Evolutionary conservation across 2,329 filamentous ascomycete genomes (phyloP), one percentile per base, ranked within the genome.

Genomic region (Fusarium sp.): DNA sequence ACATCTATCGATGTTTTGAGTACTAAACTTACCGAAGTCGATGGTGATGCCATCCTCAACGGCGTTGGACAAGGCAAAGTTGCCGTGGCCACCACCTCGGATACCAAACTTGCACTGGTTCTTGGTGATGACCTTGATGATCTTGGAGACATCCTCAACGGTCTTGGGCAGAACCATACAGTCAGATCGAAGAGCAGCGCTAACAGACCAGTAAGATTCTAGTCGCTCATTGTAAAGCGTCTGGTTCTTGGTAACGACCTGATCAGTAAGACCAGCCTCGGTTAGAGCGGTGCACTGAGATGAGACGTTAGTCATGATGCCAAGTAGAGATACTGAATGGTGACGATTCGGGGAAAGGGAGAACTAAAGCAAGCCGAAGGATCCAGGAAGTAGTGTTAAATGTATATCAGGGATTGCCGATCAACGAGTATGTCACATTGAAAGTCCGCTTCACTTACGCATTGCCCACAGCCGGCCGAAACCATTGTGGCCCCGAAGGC

Each of bases 61-160:
- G 50, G 77, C 78, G 72, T 80, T 80, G 56, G 77, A 71, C 5
- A 79, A 67, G 1, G 75, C 61, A 49, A 76, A 77, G 24, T 73
- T 69, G 26, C 73, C 78, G 40, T 82, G 80, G 5, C 81, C 79
- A 36, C 81, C 80, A 19, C 77, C 76, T 2, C 79, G 76, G 34
- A 84, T 76, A 19, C 79, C 81, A 62, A 83, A 83, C 7, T 74
- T 70, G 46, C 78, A 80, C 15, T 73, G 40, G 8, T 72, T 69
- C 6, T 67, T 49, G 26, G 72, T 69, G 1, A 84, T 70, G 3
- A 78, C 71, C 44, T 76, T 78, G 21, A 83, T 72, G 4, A 76
- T 74, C 9, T 68, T 65, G 6, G 81, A 77, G 8, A 82, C 80
- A 59, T 84, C 80, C 7, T 77, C 62, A 7, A 77, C 66, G 2